These are phyloP conservation scores for Rosa multiflora DNA, from an alignment of 306 rosid genomes.

Conservation along the genomic window DNA sequence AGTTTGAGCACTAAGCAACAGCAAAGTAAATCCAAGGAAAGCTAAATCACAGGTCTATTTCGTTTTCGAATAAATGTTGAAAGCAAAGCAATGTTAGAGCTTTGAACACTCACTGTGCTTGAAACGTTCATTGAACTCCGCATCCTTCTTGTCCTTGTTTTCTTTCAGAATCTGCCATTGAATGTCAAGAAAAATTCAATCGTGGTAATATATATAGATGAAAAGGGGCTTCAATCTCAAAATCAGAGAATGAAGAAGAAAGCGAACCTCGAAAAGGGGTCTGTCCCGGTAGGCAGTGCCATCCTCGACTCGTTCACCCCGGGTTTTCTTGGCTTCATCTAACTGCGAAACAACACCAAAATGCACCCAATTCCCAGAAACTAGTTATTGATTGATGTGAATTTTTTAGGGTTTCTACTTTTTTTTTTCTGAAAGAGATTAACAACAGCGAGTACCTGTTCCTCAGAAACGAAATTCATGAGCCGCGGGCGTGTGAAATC, in stretches of 20 bases:
- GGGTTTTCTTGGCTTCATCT: constrained; percentile 66
- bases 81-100: neutral
- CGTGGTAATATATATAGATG: neutral
- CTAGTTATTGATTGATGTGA: neutral
- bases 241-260: neutral
- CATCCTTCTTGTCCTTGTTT: constrained; percentile 85
- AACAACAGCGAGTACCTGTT: constrained; percentile 45
- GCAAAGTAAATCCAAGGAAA: neutral
- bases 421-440: neutral
- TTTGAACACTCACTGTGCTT: constrained; percentile 75
- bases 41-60: neutral
- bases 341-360: constrained; percentile 38
- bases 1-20: constrained; percentile 7
- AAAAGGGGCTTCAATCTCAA: neutral
- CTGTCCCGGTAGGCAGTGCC: constrained; percentile 90
- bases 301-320: constrained; percentile 88
- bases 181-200: neutral
- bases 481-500: constrained; percentile 59
- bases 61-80: neutral
- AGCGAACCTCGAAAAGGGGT: constrained; percentile 75
- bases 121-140: constrained; percentile 88
- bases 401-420: neutral
- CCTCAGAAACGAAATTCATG: constrained; percentile 88
- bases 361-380: neutral
- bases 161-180: constrained; percentile 73